Evolutionary conservation across 176 grass and related monocot species (phyloP).

Genomic region (Carex cristatella): DNA sequence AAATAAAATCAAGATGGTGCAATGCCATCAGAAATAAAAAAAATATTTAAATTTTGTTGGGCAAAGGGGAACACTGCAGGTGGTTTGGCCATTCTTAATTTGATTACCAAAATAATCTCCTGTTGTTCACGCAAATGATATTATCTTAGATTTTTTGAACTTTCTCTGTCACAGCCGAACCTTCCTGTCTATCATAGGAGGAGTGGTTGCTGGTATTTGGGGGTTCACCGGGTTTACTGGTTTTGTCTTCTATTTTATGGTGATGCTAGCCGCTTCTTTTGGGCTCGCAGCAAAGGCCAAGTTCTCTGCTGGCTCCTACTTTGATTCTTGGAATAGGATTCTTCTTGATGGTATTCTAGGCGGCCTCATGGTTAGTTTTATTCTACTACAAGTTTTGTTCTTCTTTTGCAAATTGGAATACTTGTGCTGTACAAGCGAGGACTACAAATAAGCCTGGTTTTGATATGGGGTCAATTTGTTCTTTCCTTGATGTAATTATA

Average conservation of each 20-base stretch:
- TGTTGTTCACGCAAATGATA: background rate
- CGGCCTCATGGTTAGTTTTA: slow-evolving; percentile 73
- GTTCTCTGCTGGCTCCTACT: slow-evolving; percentile 72
- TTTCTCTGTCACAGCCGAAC: slow-evolving; percentile 56
- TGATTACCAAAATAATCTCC: background rate
- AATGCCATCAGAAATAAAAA: background rate
- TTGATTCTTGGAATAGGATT: slow-evolving; percentile 85
- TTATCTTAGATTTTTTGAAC: slow-evolving; percentile 18
- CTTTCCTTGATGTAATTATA: background rate
- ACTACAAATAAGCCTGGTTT: background rate
- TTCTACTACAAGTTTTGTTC: background rate
- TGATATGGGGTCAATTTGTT: background rate
- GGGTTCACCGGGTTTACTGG: slow-evolving; percentile 76
- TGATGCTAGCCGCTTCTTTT: slow-evolving; percentile 60
- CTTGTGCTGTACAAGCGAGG: background rate
- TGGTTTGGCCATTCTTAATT: slow-evolving; percentile 3
- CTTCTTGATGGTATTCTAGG: slow-evolving; percentile 76
- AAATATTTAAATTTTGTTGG: background rate
- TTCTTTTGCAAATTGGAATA: background rate
- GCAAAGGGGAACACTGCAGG: background rate
- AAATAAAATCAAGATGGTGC: background rate
- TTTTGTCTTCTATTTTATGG: slow-evolving; percentile 81
- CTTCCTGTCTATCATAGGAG: slow-evolving; percentile 88
- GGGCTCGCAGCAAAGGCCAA: slow-evolving; percentile 66
- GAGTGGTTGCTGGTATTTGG: slow-evolving; percentile 84